A percentile compares a stretch with the other conserved stretches of the same genome.
Conservation (phyloP, 2,329 filamentous ascomycete genomes). For the Arthrobotrys sinensis region DNA sequence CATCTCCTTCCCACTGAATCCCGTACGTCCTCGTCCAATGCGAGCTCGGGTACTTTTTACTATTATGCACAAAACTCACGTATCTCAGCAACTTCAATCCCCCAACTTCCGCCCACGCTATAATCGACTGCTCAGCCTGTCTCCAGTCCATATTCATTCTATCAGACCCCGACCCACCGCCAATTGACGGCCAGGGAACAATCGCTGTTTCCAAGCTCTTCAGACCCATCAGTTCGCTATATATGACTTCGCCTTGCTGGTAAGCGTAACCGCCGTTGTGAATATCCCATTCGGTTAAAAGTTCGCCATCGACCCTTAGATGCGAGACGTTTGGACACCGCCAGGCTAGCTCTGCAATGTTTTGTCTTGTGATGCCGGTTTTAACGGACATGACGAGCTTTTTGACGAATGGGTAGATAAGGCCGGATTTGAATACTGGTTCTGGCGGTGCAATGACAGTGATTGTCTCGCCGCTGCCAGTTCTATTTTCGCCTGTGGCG, state of each 20-base stretch:
- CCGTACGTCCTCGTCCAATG: slow-evolving; percentile 26
- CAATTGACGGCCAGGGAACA: slow-evolving; percentile 21
- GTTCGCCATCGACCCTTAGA: slow-evolving; percentile 9
- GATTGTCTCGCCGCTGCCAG: neutral
- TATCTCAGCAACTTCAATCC: slow-evolving; percentile 12
- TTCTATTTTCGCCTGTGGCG: neutral
- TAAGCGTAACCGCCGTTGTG: slow-evolving; percentile 10
- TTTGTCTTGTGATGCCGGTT: slow-evolving; percentile 18
- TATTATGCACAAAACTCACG: slow-evolving; percentile 15
- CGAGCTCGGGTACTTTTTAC: slow-evolving; percentile 13
- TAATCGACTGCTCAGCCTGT: slow-evolving; percentile 6
- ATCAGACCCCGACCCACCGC: neutral
- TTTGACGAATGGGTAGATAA: slow-evolving; percentile 23
- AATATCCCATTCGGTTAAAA: neutral
- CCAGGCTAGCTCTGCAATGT: slow-evolving; percentile 5
- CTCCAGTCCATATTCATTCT: neutral
- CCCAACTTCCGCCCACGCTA: slow-evolving; percentile 10
- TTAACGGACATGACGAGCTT: slow-evolving; percentile 24
- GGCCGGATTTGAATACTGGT: slow-evolving; percentile 13
- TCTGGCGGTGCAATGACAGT: neutral
- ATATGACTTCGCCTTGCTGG: slow-evolving; percentile 12
- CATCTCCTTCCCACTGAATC: slow-evolving; percentile 1
- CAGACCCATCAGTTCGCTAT: slow-evolving; percentile 9
- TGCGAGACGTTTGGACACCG: slow-evolving; percentile 11
- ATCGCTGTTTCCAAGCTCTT: slow-evolving; percentile 11